These are phyloP conservation scores for Polygonum maritimum DNA, from an alignment of 148 eudicot genomes.

Conservation along the genomic window DNA sequence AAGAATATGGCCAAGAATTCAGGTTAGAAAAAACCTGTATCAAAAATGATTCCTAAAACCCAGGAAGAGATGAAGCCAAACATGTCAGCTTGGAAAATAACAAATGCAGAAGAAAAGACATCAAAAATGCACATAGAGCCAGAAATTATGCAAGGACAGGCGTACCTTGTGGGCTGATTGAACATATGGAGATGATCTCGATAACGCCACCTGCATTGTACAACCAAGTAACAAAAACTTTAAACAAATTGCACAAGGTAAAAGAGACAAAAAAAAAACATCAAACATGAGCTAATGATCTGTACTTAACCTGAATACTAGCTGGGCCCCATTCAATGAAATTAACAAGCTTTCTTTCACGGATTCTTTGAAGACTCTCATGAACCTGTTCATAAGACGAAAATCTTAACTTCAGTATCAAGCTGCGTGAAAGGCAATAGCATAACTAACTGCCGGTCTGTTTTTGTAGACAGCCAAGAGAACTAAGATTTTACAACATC, in stretches of 20 bases:
- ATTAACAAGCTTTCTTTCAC: constrained; percentile 94
- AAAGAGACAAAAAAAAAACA: constrained; percentile 2
- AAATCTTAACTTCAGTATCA: not conserved
- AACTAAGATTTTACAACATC: not conserved
- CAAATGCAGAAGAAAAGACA: constrained; percentile 1
- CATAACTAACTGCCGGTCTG: not conserved
- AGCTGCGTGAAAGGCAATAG: not conserved
- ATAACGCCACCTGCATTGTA: constrained; percentile 74
- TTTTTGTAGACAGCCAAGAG: not conserved
- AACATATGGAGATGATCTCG: constrained; percentile 95
- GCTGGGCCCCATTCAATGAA: constrained; percentile 99
- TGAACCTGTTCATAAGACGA: constrained; percentile 48
- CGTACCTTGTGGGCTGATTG: constrained; percentile 95
- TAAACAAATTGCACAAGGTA: constrained; percentile 13
- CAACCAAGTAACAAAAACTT: not conserved
- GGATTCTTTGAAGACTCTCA: constrained; percentile 94
- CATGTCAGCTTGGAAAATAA: not conserved
- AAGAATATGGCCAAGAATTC: not conserved
- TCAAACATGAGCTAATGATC: not conserved
- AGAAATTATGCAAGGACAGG: not conserved
- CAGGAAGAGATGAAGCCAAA: not conserved
- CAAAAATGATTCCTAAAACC: not conserved
- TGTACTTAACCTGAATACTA: constrained; percentile 71
- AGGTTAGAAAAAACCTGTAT: not conserved
- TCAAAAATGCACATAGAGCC: constrained; percentile 1